Base-by-base conservation (phyloP, 2,329 filamentous ascomycete genomes). In the Stagonosporopsis chrysanthemi region DNA sequence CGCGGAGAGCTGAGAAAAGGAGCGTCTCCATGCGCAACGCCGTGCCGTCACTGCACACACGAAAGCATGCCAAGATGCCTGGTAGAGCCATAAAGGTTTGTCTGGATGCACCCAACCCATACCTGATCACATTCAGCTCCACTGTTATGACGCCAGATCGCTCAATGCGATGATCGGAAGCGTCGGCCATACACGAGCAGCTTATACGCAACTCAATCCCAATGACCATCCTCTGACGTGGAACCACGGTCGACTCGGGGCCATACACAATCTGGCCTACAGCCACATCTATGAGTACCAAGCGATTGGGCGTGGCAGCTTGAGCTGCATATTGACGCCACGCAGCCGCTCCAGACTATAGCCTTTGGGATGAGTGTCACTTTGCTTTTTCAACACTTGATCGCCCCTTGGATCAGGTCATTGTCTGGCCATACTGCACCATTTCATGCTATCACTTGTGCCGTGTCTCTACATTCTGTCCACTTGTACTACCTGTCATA, bases 371-470 rank as follows among this genome's bases (percentile, higher is more conserved):
- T 44, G 43, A 38, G 36, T 52, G 31, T 44, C 28, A 44, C 19
- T 35, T 52, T 57, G 43, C 48, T 57, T 57, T 52, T 57, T 44
- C 29, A 26, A 38, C 28, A 33, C 29, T 36, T 44, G 42, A 33
- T 48, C 15, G 42, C 48, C 42, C 49, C 41, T 47, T 36, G 23
- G 28, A 42, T 56, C 47, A 52, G 54, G 24, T 42, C 54, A 56
- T 19, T 12, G 29, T 47, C 29, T 51, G 47, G 36, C 40, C 46
- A 56, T 14, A 36, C 8, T 14, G 47, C n/a, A 24, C 17, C 39
- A 23, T 23, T 12, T 24, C 15, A 23, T 23, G 31, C 9, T 6
- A n/a, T 8, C 19, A 24, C 15, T 11, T 11, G 8, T 3, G n/a
- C 14, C 17, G 4, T 36, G 5, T 24, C 31, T 38, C 26, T 33